Base-by-base conservation (phyloP, 2,329 filamentous ascomycete species). In the Diaporthe vexans region DNA sequence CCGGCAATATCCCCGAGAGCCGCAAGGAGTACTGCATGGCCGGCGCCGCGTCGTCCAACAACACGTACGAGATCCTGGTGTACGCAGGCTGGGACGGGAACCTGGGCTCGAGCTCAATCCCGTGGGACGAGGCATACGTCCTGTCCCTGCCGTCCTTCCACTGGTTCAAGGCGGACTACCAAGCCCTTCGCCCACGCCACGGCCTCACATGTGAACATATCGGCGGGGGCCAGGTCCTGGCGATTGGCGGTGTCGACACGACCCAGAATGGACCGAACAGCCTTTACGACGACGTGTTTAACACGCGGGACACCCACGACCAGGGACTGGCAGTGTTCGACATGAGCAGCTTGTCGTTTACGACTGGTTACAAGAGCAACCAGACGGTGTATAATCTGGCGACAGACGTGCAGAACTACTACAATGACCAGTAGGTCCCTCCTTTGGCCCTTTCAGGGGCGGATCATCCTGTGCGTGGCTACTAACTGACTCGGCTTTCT, bases 221-320 rank as follows among this genome's bases (percentile, higher is more conserved):
- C 0, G 81, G 81, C 11, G 80, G 77, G 0, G 81, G 85, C 29
- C 83, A 85, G 72, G 79, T 86, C 54, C 78, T 86, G 68, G 83
- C 81, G 40, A 84, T 85, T 56, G 81, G 82, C 0, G 84, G 82
- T 4, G 75, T 76, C 48, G 78, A 79, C 65, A 76, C 73, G 0
- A 74, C 74, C 0, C 73, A 78, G 54, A 72, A 67, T 7, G 71
- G 72, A 0, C 26, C 43, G 19, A 29, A 1, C 8, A 26, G 17
- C 15, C 21, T 51, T n/a, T 77, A 79, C 68, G 57, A 58, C 4
- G 71, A 56, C 9, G 74, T 73, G 9, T 79, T 78, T 58, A 72
- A 71, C 29, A 78, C 77, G 6, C 54, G 59, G 4, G 77, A 79
- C 17, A 72, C 76, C 7, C 75, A 78, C 58, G 24, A 54, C 13